Base-by-base conservation (phyloP, 257 asterid genomes). In the Nicotiana paniculata region DNA sequence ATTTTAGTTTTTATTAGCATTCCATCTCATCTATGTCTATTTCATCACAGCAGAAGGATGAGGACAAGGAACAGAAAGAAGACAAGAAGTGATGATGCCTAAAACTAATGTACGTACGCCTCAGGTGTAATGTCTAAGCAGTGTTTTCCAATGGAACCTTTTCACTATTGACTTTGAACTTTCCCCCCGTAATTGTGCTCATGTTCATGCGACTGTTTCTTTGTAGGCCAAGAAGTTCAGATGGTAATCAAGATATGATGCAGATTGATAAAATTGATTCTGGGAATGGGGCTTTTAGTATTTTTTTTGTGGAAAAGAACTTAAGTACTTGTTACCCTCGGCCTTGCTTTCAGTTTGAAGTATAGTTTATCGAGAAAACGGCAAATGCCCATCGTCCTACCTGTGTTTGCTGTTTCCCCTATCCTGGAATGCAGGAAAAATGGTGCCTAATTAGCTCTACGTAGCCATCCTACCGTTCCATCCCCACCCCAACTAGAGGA, bases 61-160 rank as follows among this genome's bases (percentile, higher is more conserved):
- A 81, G 32, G 65, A 59, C 65, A 59, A 59, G 30, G 65, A 59
- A 9, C 66, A 61, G 68, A 26, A 64, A 64, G 81, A 77, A 12
- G 83, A 80, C 33, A 81, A 81, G n/a, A 66, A 81, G 77, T 66
- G 78, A 81, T 66, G 78, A 48, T 74, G 79, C 26, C 26, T n/a
- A 26, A 26, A 48, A 24, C 39, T 46, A 11, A 21, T 46, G 21
- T 2, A 57, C 26, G 21, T 5, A 57, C 26, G 7, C 63, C 63
- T 5, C 63, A 57, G 26, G 63, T 57, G 18, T 17, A 7, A 57
- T 5, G 9, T 57, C 24, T 5, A 17, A 16, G 9, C 26, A 57
- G 26, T 57, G 63, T 57, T 17, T 53, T 17, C 24, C 62, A 17
- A 17, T 57, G 24, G 62, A 5, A 11, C 9, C 63, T 57, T 17